phyloP scores from a whole-genome alignment of 139 green algal species.

The Dunaliella sp. region DNA sequence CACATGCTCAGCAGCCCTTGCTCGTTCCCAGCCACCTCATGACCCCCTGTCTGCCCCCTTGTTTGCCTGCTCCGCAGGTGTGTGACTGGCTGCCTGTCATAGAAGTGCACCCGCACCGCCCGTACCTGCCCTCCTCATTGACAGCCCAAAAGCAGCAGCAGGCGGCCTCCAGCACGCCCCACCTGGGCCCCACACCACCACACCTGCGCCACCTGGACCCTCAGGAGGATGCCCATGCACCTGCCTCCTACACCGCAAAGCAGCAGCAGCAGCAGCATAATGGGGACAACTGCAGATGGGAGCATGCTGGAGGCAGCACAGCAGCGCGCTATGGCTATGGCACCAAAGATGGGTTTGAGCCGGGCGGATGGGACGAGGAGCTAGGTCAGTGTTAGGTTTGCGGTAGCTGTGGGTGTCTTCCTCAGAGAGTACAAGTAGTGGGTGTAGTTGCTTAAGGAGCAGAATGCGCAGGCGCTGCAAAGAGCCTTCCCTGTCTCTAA shows the following conservation, averaged over 20 bases:
- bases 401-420: no score
- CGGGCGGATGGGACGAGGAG: not conserved
- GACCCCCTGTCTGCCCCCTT: not conserved
- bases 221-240: no score
- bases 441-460: no score
- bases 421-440: no score
- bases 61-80: constrained; percentile 19
- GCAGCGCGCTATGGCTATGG: no score
- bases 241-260: no score
- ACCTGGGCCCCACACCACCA: no score
- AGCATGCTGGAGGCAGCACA: constrained; percentile 1
- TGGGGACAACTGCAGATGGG: constrained; percentile 10
- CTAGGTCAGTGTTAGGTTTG: no score
- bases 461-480: no score
- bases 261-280: constrained; percentile 1
- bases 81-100: constrained; percentile 57
- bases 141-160: not conserved
- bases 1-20: not conserved
- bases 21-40: not conserved
- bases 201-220: no score
- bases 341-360: constrained; percentile 3
- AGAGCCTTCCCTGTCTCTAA: no score
- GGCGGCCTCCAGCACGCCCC: no score
- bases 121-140: not conserved
- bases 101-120: constrained; percentile 16